phyloP scores from a whole-genome alignment of 768 basidiomycete species.

The Podaxis sp. region DNA sequence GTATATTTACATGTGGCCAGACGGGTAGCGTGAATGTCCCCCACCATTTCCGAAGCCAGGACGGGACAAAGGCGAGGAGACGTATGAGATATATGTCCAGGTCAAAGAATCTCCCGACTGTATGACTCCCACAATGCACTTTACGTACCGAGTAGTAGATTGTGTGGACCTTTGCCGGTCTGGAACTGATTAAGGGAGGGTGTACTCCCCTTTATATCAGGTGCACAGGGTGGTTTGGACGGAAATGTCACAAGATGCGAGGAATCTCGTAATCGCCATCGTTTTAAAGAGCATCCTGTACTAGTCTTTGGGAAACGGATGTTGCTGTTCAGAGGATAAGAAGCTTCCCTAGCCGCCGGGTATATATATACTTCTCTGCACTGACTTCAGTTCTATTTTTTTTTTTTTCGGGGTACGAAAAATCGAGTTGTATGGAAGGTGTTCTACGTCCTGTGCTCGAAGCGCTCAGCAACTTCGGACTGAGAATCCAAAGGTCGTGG shows the following conservation, averaged over 20 bases:
- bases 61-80: background rate
- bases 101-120: too few relatives aligned
- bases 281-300: background rate
- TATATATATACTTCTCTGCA: background rate
- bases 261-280: constrained; percentile 4
- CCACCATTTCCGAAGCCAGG: background rate
- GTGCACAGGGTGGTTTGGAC: background rate
- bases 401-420: background rate
- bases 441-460: background rate
- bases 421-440: background rate
- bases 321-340: background rate
- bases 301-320: background rate
- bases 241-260: constrained; percentile 7
- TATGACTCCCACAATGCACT: too few relatives aligned
- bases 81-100: too few relatives aligned
- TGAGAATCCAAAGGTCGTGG: background rate
- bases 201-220: background rate
- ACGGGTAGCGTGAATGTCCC: background rate
- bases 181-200: background rate
- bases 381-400: background rate
- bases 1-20: background rate
- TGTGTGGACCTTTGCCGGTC: background rate
- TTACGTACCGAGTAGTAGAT: too few relatives aligned
- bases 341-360: background rate
- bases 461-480: background rate